These are phyloP conservation scores for Spatholobus suberectus DNA, from an alignment of 306 rosid genomes.

Conservation along the genomic window DNA sequence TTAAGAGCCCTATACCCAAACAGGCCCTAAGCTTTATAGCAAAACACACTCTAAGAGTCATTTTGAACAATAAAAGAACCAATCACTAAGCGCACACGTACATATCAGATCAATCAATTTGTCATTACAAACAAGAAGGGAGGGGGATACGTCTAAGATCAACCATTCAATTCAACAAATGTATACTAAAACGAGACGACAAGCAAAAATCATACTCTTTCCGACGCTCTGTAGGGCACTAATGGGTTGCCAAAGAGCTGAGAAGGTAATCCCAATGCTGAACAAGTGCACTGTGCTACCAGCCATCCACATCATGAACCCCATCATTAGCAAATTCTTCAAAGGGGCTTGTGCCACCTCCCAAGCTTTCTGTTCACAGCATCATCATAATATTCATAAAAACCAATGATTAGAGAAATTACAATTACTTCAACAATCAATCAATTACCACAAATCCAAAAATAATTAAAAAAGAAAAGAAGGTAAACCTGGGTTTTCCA, in stretches of 20 bases:
- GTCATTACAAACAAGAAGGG: not conserved
- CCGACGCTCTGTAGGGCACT: slow-evolving; percentile 94
- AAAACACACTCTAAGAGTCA: not conserved
- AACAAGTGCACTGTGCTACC: slow-evolving; percentile 95
- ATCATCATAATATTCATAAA: not conserved
- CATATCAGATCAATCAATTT: not conserved
- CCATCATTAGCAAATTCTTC: slow-evolving; percentile 98
- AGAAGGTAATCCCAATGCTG: slow-evolving; percentile 97
- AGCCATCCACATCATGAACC: slow-evolving; percentile 99
- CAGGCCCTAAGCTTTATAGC: too few relatives aligned
- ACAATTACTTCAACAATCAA: not conserved
- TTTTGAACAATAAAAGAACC: not conserved
- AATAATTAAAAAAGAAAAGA: not conserved
- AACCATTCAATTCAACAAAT: not conserved
- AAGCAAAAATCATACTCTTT: slow-evolving; percentile 56
- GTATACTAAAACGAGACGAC: not conserved
- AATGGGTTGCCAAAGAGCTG: slow-evolving; percentile 99
- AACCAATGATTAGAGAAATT: not conserved
- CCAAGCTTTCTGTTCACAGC: slow-evolving; percentile 90
- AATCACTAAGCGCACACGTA: not conserved
- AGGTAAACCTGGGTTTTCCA: slow-evolving; percentile 86
- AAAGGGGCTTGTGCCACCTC: slow-evolving; percentile 98
- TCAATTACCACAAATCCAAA: not conserved
- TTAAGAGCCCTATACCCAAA: too few relatives aligned
- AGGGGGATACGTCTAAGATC: not conserved